Percentiles rank a stretch among this genome's conserved stretches.
Conservation (phyloP, 371 early-diverging fungal genomes). For the Coemansia sp. region DNA sequence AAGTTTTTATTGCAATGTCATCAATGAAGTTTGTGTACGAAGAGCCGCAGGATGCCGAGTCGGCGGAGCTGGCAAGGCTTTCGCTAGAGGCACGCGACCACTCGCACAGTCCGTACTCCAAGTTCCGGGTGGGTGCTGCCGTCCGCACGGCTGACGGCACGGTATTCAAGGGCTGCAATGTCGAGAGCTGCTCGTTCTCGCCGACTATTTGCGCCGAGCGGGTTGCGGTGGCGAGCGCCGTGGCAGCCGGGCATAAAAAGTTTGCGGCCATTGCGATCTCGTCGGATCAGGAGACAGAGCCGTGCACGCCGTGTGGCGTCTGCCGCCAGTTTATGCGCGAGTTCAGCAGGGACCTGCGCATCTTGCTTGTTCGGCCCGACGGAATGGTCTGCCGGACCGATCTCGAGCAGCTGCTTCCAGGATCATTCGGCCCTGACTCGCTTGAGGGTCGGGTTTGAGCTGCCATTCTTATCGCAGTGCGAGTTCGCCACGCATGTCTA, state of each 20-base stretch:
- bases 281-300: constrained; percentile 47
- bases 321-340: constrained; percentile 68
- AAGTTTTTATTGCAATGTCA: background rate
- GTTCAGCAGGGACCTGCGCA: constrained; percentile 56
- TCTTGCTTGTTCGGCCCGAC: constrained; percentile 50
- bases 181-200: constrained; percentile 62
- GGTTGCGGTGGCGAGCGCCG: constrained; percentile 65
- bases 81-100: constrained; percentile 35
- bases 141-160: constrained; percentile 53
- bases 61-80: constrained; percentile 17
- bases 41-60: constrained; percentile 16
- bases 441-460: constrained; percentile 15
- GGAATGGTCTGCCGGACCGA: constrained; percentile 46
- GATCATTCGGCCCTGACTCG: constrained; percentile 61
- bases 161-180: constrained; percentile 61
- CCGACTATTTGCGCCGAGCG: constrained; percentile 63
- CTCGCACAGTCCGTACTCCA: constrained; percentile 63
- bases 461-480: background rate
- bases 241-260: constrained; percentile 42
- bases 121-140: constrained; percentile 70
- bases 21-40: constrained; percentile 16
- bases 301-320: constrained; percentile 59
- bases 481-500: too few species aligned
- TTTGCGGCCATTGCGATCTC: constrained; percentile 60
- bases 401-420: constrained; percentile 56